phyloP scores from a whole-genome alignment of 306 rosid genomes.

The Glycine tomentella region DNA sequence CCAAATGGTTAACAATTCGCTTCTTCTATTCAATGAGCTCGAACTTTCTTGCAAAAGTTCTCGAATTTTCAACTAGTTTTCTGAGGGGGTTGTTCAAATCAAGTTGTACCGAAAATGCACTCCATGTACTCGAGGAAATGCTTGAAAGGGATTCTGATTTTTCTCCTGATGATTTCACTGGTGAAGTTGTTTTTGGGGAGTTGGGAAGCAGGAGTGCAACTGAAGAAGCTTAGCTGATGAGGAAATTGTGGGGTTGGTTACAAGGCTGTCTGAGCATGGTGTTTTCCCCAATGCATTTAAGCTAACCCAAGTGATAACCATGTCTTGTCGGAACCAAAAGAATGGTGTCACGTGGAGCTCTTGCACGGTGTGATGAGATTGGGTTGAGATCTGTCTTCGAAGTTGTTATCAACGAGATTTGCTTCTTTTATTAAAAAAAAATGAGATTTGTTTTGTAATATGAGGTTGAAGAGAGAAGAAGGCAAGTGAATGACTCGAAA shows the following conservation, averaged over 20 bases:
- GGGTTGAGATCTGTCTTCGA: slow-evolving; percentile 42
- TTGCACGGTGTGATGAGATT: slow-evolving; percentile 58
- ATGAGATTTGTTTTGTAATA: no score
- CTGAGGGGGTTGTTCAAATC: slow-evolving; percentile 46
- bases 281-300: slow-evolving; percentile 58
- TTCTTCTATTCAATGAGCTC: slow-evolving; percentile 51
- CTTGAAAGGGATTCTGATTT: slow-evolving; percentile 52
- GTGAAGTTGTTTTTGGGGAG: slow-evolving; percentile 54
- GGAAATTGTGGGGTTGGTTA: slow-evolving; percentile 61
- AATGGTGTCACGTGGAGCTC: slow-evolving; percentile 65
- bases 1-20: slow-evolving; percentile 60
- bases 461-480: no score
- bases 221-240: slow-evolving; percentile 56
- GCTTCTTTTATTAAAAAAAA: no score
- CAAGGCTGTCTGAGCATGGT: slow-evolving; percentile 51
- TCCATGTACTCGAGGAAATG: slow-evolving; percentile 77
- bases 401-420: no score
- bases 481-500: no score
- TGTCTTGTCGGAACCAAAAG: slow-evolving; percentile 60
- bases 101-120: slow-evolving; percentile 55
- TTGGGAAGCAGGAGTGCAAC: slow-evolving; percentile 44
- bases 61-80: slow-evolving; percentile 55
- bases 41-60: slow-evolving; percentile 56
- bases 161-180: slow-evolving; percentile 58
- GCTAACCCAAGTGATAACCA: slow-evolving; percentile 66